These are phyloP conservation scores for Botrytis galanthina DNA, from an alignment of 2,329 filamentous ascomycete species.

Conservation along the genomic window DNA sequence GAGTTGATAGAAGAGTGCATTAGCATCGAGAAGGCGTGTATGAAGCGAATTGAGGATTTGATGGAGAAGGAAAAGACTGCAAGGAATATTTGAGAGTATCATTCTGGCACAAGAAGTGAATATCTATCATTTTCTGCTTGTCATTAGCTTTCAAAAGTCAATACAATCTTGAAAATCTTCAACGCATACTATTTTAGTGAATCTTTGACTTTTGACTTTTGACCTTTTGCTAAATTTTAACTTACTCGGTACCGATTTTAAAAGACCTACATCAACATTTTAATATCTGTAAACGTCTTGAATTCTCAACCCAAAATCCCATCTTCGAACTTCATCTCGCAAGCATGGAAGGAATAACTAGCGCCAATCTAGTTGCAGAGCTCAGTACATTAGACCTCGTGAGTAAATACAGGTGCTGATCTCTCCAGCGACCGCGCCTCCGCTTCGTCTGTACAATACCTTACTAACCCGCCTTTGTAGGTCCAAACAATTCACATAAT, in stretches of 20 bases:
- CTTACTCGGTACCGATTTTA: fast-evolving
- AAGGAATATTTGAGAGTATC: background rate
- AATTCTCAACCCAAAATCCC: background rate
- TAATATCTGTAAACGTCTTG: background rate
- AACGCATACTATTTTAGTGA: background rate
- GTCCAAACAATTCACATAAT: background rate
- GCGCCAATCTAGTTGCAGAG: fast-evolving
- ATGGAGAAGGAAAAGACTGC: background rate
- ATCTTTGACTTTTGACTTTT: background rate
- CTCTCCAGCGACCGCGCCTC: too few species aligned
- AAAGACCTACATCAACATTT: background rate
- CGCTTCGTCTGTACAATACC: fast-evolving
- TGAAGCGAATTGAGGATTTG: background rate
- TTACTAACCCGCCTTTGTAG: background rate
- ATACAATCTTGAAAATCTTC: background rate
- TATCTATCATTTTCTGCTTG: background rate
- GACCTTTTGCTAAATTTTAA: background rate
- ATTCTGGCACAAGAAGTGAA: background rate
- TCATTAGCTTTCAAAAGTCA: background rate
- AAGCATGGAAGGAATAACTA: background rate
- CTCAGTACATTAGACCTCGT: background rate
- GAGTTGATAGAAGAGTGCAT: background rate
- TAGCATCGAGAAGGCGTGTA: background rate
- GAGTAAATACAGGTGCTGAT: background rate
- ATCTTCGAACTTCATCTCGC: background rate